Conservation (phyloP, 345 rosid species). For the Mercurialis annua region DNA sequence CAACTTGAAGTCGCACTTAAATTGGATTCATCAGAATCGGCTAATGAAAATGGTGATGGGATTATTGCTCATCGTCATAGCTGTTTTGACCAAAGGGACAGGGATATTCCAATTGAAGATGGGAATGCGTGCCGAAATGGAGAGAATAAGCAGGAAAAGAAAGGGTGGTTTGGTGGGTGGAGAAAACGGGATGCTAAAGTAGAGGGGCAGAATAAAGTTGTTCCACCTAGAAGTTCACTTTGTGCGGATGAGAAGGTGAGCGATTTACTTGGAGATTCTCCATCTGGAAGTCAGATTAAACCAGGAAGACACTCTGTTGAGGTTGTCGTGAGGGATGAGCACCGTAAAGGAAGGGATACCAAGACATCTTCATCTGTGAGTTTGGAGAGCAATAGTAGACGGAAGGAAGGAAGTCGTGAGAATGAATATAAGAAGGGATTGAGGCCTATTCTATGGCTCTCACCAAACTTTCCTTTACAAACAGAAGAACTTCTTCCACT, state of each 20-base stretch:
- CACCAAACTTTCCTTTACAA: constrained; percentile 76
- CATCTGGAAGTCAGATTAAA: constrained; percentile 53
- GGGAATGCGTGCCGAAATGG: constrained; percentile 43
- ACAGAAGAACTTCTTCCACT: constrained; percentile 93
- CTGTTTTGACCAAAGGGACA: constrained; percentile 75
- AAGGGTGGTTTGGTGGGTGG: constrained; percentile 99
- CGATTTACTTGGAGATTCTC: constrained; percentile 66
- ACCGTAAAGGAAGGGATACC: constrained; percentile 53
- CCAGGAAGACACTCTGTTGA: constrained; percentile 88
- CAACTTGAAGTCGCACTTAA: constrained; percentile 87
- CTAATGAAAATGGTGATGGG: constrained; percentile 51
- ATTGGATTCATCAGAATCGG: constrained; percentile 61
- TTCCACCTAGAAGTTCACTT: constrained; percentile 77
- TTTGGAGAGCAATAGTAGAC: constrained; percentile 43
- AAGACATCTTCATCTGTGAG: constrained; percentile 44
- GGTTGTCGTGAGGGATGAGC: constrained; percentile 55
- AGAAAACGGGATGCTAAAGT: constrained; percentile 65
- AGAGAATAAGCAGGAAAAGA: constrained; percentile 68
- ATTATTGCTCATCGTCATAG: constrained; percentile 55
- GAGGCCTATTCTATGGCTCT: constrained; percentile 94
- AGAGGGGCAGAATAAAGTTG: constrained; percentile 57
- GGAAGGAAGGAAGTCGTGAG: constrained; percentile 66
- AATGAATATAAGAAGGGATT: constrained; percentile 90
- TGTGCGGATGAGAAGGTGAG: constrained; percentile 84
- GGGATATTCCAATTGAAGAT: constrained; percentile 78